These are phyloP conservation scores for Botryobasidium botryosum DNA, from an alignment of 768 basidiomycete genomes.

Conservation along the genomic window DNA sequence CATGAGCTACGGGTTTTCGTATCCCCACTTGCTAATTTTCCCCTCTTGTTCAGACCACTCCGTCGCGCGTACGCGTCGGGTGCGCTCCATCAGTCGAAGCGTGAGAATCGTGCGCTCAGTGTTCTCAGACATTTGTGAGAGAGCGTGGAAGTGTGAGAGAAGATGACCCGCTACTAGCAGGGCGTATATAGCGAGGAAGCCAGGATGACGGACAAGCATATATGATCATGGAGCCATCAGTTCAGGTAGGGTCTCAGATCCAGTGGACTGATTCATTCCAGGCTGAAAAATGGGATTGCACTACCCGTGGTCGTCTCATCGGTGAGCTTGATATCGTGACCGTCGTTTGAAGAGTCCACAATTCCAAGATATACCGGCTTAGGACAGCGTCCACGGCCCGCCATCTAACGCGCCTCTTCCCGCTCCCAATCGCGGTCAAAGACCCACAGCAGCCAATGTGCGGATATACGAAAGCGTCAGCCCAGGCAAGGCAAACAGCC, in stretches of 20 bases:
- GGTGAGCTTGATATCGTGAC: slow-evolving; percentile 32
- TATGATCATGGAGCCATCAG: slow-evolving; percentile 45
- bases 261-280: background rate
- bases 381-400: slow-evolving; percentile 33
- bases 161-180: slow-evolving; percentile 22
- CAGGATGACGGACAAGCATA: slow-evolving; percentile 35
- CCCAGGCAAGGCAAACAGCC: slow-evolving; percentile 36
- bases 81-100: slow-evolving; percentile 36
- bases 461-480: slow-evolving; percentile 43
- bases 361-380: slow-evolving; percentile 33
- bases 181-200: slow-evolving; percentile 37
- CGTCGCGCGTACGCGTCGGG: no score
- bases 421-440: slow-evolving; percentile 30
- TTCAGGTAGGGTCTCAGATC: background rate
- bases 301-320: slow-evolving; percentile 23
- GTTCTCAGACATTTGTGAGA: slow-evolving; percentile 16
- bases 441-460: slow-evolving; percentile 36
- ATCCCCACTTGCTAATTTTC: no score
- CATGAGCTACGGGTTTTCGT: no score
- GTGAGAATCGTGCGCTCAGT: slow-evolving; percentile 27
- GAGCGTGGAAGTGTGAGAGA: slow-evolving; percentile 18
- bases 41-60: no score
- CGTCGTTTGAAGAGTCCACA: slow-evolving; percentile 33
- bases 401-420: slow-evolving; percentile 28
- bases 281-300: slow-evolving; percentile 14